phyloP scores from a whole-genome alignment of 1,284 basidiomycete genomes.

The Cerioporus squamosus region DNA sequence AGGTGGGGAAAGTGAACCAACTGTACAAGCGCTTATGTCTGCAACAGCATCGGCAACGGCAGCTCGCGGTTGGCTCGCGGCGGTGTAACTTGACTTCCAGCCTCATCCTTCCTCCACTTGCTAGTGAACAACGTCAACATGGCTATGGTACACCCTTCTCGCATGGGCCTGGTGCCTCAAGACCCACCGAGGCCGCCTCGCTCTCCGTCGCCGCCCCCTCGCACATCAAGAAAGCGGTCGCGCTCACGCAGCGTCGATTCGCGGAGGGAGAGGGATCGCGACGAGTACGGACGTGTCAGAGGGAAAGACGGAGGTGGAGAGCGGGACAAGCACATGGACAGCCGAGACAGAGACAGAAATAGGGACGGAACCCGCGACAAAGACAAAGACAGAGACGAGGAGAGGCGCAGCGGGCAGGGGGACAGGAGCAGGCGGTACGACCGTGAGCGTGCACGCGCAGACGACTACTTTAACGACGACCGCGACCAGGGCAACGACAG shows the following conservation, averaged over 20 bases:
- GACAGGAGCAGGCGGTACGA: conserved; percentile 24
- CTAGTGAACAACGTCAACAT: too few species aligned
- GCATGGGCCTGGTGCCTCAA: conserved; percentile 59
- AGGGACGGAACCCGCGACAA: too few species aligned
- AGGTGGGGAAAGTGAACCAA: too few species aligned
- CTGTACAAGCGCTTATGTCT: too few species aligned
- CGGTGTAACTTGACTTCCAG: too few species aligned
- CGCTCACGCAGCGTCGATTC: conserved; percentile 21
- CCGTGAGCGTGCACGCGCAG: conserved; percentile 31
- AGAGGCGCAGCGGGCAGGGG: conserved; percentile 15
- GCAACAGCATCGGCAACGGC: too few species aligned
- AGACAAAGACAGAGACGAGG: conserved; percentile 14
- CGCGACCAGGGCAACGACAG: conserved; percentile 16
- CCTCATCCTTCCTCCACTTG: too few species aligned
- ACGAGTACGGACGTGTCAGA: conserved; percentile 27
- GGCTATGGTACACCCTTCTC: conserved; percentile 69
- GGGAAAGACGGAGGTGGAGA: conserved; percentile 22
- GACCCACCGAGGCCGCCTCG: conserved; percentile 28
- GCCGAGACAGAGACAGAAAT: not conserved
- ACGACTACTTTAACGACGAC: conserved; percentile 35
- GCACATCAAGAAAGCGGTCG: conserved; percentile 16
- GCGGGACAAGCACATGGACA: conserved; percentile 11
- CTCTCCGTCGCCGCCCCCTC: conserved; percentile 20
- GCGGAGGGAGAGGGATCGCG: conserved; percentile 12
- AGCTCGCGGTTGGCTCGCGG: too few species aligned